These are phyloP conservation scores for Fraxinus baroniana DNA, from an alignment of 305 asterid genomes.

Conservation along the genomic window DNA sequence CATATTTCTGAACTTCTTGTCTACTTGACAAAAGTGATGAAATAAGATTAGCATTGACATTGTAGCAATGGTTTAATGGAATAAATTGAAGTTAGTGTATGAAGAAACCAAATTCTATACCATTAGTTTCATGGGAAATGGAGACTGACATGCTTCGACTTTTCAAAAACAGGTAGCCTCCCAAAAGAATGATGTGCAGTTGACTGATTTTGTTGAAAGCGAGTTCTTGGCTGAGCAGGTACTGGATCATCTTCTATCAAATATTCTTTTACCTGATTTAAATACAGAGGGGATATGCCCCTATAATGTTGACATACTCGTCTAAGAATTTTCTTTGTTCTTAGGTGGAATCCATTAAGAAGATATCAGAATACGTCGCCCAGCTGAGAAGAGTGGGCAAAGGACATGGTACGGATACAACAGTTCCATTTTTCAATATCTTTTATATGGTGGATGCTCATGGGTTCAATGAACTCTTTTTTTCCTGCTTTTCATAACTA, in stretches of 20 bases:
- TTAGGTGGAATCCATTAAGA: constrained; percentile 61
- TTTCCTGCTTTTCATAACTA: neutral
- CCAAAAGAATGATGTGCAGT: constrained; percentile 57
- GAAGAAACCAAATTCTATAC: neutral
- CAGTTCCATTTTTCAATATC: neutral
- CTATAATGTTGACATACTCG: neutral
- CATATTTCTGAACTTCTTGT: constrained; percentile 2
- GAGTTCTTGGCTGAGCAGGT: constrained; percentile 83
- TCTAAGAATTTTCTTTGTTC: neutral
- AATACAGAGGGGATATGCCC: neutral
- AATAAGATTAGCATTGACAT: neutral
- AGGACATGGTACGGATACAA: constrained; percentile 62
- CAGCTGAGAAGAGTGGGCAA: constrained; percentile 87
- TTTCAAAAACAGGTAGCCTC: constrained; percentile 55
- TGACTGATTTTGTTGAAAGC: constrained; percentile 73
- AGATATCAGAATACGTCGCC: constrained; percentile 75
- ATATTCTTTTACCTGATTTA: neutral
- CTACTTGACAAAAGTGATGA: neutral
- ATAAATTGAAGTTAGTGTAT: neutral
- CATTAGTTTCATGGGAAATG: neutral
- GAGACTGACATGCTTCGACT: constrained; percentile 7
- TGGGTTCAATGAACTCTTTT: neutral
- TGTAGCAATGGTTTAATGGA: neutral
- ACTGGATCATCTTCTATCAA: constrained; percentile 1
- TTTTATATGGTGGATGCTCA: neutral